Percentiles rank a stretch among this genome's conserved stretches.
Evolutionary conservation across 805 yeast species (phyloP).

Genomic region (Starmerella scarabaei): DNA sequence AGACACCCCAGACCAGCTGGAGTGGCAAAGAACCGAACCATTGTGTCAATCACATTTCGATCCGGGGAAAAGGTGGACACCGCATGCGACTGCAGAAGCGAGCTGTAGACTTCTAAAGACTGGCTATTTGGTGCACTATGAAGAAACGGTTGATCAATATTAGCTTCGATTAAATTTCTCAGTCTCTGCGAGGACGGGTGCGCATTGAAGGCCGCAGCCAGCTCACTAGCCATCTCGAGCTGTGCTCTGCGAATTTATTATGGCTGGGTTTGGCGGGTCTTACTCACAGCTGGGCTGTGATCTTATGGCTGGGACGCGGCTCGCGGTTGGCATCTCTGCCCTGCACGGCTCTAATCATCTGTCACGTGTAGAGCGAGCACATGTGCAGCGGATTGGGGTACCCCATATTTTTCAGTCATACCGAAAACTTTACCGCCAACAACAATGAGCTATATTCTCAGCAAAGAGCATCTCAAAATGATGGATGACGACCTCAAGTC

Average conservation of each 20-base stretch:
- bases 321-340: no score
- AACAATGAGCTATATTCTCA: constrained; percentile 25
- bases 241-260: background rate
- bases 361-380: no score
- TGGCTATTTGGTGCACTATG: background rate
- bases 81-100: constrained; percentile 4
- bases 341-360: no score
- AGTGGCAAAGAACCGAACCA: constrained; percentile 5
- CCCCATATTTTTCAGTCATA: no score
- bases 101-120: constrained; percentile 8
- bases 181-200: background rate
- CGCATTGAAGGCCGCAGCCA: background rate
- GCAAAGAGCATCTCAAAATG: constrained; percentile 25
- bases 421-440: background rate
- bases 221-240: background rate
- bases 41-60: background rate
- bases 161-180: background rate
- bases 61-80: constrained; percentile 1
- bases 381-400: no score
- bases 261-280: no score
- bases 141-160: background rate
- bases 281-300: no score
- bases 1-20: constrained; percentile 12
- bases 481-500: constrained; percentile 19
- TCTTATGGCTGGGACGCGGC: no score